phyloP scores from a whole-genome alignment of 2,329 filamentous ascomycete species.

The Daldinia sp. region DNA sequence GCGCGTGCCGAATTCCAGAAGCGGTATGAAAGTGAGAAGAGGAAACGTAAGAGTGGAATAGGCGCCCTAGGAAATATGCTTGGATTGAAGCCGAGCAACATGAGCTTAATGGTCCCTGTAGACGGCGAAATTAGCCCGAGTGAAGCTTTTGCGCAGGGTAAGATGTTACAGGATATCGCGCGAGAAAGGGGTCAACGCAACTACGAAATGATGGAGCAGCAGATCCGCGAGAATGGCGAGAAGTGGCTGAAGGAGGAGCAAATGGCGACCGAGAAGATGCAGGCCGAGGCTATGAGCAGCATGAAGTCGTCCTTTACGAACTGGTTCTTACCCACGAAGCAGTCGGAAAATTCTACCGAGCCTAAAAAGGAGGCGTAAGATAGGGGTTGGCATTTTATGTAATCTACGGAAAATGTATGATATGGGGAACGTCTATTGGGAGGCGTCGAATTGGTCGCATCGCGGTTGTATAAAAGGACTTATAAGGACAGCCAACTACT shows the following conservation, averaged over 20 bases:
- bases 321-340: constrained; percentile 58
- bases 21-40: constrained; percentile 76
- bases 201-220: constrained; percentile 88
- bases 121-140: constrained; percentile 77
- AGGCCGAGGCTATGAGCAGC: constrained; percentile 90
- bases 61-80: constrained; percentile 78
- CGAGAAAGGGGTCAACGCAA: constrained; percentile 90
- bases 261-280: constrained; percentile 85
- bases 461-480: constrained; percentile 20
- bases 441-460: constrained; percentile 24
- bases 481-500: constrained; percentile 9
- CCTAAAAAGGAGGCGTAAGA: constrained; percentile 34
- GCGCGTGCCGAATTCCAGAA: constrained; percentile 88
- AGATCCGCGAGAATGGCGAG: constrained; percentile 92
- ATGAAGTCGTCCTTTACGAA: constrained; percentile 85
- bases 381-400: not conserved
- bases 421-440: constrained; percentile 8
- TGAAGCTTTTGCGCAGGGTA: constrained; percentile 88
- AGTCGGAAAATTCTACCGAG: constrained; percentile 15
- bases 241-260: constrained; percentile 97
- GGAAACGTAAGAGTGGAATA: constrained; percentile 70
- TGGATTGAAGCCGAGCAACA: constrained; percentile 78
- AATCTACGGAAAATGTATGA: constrained; percentile 16
- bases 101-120: constrained; percentile 69
- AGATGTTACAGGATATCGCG: constrained; percentile 96